A percentile compares a stretch with the other conserved stretches of the same genome.
phyloP scores from a whole-genome alignment of 1,284 basidiomycete genomes.

The Fomitiporia mediterranea region DNA sequence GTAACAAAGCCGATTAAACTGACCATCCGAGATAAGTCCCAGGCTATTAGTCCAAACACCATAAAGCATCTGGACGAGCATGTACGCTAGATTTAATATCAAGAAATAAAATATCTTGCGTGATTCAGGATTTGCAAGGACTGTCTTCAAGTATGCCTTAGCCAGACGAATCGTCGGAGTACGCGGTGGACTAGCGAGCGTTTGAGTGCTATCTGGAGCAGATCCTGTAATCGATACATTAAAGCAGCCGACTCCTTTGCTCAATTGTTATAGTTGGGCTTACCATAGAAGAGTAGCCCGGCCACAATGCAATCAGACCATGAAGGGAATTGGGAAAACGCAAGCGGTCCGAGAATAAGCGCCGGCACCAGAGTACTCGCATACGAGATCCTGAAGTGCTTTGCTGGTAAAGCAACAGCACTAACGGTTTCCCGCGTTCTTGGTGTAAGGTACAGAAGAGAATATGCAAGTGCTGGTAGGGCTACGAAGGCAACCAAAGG shows the following conservation, averaged over 20 bases:
- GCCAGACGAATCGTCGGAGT: conserved; percentile 54
- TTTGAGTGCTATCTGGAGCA: conserved; percentile 45
- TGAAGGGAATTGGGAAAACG: conserved; percentile 49
- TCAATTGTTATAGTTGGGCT: conserved; percentile 21
- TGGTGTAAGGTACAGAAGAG: conserved; percentile 53
- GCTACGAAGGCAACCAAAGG: conserved; percentile 50
- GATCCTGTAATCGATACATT: conserved; percentile 40
- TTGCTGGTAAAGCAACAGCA: conserved; percentile 43
- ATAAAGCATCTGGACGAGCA: conserved; percentile 93
- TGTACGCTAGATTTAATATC: conserved; percentile 91
- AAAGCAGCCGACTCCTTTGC: not conserved
- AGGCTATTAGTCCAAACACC: conserved; percentile 98
- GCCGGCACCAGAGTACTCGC: conserved; percentile 42
- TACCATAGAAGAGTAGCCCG: conserved; percentile 55
- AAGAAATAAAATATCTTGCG: conserved; percentile 97
- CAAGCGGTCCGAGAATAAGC: conserved; percentile 43
- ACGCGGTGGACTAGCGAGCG: conserved; percentile 40
- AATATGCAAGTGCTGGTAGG: conserved; percentile 56
- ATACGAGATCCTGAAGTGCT: conserved; percentile 52
- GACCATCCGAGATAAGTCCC: conserved; percentile 95
- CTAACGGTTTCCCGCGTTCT: conserved; percentile 44
- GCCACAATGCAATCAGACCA: conserved; percentile 53
- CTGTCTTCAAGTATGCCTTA: conserved; percentile 79
- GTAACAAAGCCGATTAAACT: conserved; percentile 29
- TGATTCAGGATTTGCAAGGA: conserved; percentile 87